Evolutionary conservation across 2,329 filamentous ascomycete species (phyloP).

Genomic region (Fusarium algeriense): DNA sequence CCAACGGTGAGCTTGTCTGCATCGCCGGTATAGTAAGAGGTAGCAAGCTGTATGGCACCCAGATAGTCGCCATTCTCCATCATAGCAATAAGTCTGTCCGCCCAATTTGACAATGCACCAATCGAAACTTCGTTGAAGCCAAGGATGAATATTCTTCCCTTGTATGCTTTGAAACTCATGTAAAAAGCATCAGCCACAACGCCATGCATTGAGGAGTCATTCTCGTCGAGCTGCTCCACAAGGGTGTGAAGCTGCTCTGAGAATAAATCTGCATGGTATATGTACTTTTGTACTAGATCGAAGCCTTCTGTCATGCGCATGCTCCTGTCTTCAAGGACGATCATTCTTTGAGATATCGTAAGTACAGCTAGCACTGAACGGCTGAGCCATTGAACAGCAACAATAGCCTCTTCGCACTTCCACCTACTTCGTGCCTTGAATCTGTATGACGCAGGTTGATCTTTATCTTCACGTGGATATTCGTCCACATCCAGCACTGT

Average conservation of each 20-base stretch:
- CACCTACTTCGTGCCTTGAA: conserved; percentile 89
- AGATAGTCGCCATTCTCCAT: conserved; percentile 99
- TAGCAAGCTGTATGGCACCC: conserved; percentile 88
- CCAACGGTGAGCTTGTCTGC: conserved; percentile 96
- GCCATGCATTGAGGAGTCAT: conserved; percentile 90
- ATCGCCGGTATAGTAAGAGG: conserved; percentile 90
- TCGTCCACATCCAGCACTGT: conserved; percentile 92
- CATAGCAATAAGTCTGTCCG: conserved; percentile 88
- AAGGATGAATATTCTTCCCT: conserved; percentile 89
- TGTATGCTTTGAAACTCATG: conserved; percentile 97
- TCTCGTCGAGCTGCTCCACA: conserved; percentile 89
- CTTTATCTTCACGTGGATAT: conserved; percentile 73
- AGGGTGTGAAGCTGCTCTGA: conserved; percentile 86
- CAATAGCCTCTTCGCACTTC: conserved; percentile 95
- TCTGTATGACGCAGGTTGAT: conserved; percentile 81
- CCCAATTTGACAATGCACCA: conserved; percentile 95
- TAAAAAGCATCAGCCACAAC: conserved; percentile 97
- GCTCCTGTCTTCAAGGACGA: conserved; percentile 89
- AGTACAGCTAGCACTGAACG: conserved; percentile 91
- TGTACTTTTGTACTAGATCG: conserved; percentile 90
- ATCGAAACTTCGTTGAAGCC: conserved; percentile 95
- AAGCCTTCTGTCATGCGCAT: conserved; percentile 96
- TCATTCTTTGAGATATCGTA: conserved; percentile 92
- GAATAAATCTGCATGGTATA: conserved; percentile 92
- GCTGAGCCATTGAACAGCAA: conserved; percentile 96